Evolutionary conservation across 108 stramenopile genomes (phyloP), one percentile per base, ranked within the genome.

Genomic region (Schizochytrium sp.): DNA sequence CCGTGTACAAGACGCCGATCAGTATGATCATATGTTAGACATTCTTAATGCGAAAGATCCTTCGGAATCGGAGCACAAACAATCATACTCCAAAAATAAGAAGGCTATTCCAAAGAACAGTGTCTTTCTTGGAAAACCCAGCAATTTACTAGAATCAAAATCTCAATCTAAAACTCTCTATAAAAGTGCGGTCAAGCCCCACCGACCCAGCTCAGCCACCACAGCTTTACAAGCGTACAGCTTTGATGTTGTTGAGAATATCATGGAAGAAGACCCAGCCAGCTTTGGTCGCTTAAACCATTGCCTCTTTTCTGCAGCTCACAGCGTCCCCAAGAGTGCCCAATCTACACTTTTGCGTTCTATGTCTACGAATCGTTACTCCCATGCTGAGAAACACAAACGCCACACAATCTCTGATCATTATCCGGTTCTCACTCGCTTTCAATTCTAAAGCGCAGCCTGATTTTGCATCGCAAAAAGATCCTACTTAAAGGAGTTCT

Each of bases 11-110:
- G 42, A 42, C 41, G 10, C 72, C 72, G 40, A 72, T 42, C 72
- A 72, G 15, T 72, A 72, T 41, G 72, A 72, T 12, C 5, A 42
- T 8, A 72, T 72, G 72, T 41, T 72, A 8, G 72, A 72, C 72
- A 72, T 72, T 42, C 15, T 72, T 7, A 7, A 42, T n/a, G 72
- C 72, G 40, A 15, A 41, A 42, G 72, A 72, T 5, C 28, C 72
- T 12, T 42, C 12, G 8, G 38, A 72, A 41, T n/a, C 42, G 72
- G 15, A 72, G 40, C 72, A n/a, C 72, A 42, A 72, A 28, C 28
- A 8, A 42, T 72, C 40, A 72, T 72, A 41, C 72, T 17, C 19
- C 28, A 28, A 28, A 28, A 28, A 28, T 28, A 60, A 60, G 59
- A 60, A 60, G 59, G 59, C 59, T n/a, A 60, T 19, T n/a, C 19